Base-by-base conservation (phyloP, 495 filamentous ascomycete genomes). In the Penicillium fimorum region DNA sequence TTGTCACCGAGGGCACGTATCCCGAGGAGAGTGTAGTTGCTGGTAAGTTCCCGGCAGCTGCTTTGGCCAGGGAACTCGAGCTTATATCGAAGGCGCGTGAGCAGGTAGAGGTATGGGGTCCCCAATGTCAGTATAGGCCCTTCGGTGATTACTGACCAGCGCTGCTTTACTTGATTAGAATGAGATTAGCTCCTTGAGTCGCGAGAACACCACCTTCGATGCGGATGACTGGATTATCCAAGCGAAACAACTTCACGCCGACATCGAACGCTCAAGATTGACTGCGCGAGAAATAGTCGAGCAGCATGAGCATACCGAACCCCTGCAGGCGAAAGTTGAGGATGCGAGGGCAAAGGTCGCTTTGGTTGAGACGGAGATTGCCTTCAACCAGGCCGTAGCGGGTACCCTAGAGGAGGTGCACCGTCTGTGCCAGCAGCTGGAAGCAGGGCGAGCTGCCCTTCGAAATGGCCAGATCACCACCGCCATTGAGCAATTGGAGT, bases 151-250 rank as follows among this genome's bases (percentile, higher is more conserved):
- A 47, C 56, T 59, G 40, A 59, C 50, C 15, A 20, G 22, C 18
- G 5, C 20, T 47, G 15, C 12, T 38, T 40, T 35, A 27, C 32
- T 9, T 5, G n/a, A 38, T 59, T 60, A 91, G 87, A 75, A 77
- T 53, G 84, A 91, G 56, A 87, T 96, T 38, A 86, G 84, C 50
- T 69, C 75, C 24, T 78, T 90, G 38, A 93, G 91, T 76, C 81
- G 83, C 38, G 83, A 87, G 44, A 87, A 83, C 40, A 85, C 85
- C 42, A 85, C 85, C 42, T 82, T 87, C 20, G 88, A 94, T 64
- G 86, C 94, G 59, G 86, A 90, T 64, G 78, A 84, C 57, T 97
- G 92, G 92, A 87, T 94, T 53, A 69, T 77, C 20, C 89, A 92
- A 68, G 90, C 91, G 32, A 87, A 88, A 67, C 83, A 87, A 48